Percentiles rank a stretch among this genome's conserved stretches.
Evolutionary conservation across 371 early-diverging fungal genomes (phyloP).

Genomic region (Rhizopus stolonifer): DNA sequence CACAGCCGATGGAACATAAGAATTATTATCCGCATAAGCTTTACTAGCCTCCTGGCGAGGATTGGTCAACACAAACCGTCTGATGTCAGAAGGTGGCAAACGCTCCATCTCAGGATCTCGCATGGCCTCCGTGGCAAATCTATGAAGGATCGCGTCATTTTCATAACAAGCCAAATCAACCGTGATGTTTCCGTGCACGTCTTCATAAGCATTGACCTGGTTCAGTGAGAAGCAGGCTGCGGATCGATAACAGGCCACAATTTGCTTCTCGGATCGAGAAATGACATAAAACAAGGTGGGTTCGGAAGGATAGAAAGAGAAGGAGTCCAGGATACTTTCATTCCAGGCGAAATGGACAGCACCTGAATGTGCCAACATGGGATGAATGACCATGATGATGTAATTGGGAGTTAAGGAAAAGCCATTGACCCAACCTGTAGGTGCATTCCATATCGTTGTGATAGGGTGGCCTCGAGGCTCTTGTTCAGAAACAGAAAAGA

Average conservation of each 20-base stretch:
- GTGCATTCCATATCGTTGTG: slow-evolving; percentile 55
- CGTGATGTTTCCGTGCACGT: slow-evolving; percentile 55
- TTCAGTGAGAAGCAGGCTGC: slow-evolving; percentile 66
- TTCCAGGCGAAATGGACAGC: slow-evolving; percentile 69
- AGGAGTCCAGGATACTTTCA: slow-evolving; percentile 66
- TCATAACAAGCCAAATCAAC: slow-evolving; percentile 66
- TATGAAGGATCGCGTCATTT: slow-evolving; percentile 62
- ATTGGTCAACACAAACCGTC: slow-evolving; percentile 59
- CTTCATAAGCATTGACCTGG: slow-evolving; percentile 75
- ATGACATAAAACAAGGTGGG: slow-evolving; percentile 68
- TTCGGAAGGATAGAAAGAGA: slow-evolving; percentile 54
- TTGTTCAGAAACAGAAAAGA: slow-evolving; percentile 60
- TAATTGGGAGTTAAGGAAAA: slow-evolving; percentile 72
- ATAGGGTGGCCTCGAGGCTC: slow-evolving; percentile 65
- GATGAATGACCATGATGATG: slow-evolving; percentile 62
- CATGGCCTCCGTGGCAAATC: slow-evolving; percentile 52
- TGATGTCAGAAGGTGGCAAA: slow-evolving; percentile 55
- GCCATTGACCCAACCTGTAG: slow-evolving; percentile 69
- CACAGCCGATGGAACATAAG: slow-evolving; percentile 27
- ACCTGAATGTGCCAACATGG: slow-evolving; percentile 52
- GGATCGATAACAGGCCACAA: slow-evolving; percentile 63
- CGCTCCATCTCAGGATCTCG: slow-evolving; percentile 45
- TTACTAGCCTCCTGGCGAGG: slow-evolving; percentile 53
- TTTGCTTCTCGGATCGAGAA: slow-evolving; percentile 61
- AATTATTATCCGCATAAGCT: slow-evolving; percentile 31